phyloP scores from a whole-genome alignment of 176 grass and related monocot species.

The Ensete glaucum region DNA sequence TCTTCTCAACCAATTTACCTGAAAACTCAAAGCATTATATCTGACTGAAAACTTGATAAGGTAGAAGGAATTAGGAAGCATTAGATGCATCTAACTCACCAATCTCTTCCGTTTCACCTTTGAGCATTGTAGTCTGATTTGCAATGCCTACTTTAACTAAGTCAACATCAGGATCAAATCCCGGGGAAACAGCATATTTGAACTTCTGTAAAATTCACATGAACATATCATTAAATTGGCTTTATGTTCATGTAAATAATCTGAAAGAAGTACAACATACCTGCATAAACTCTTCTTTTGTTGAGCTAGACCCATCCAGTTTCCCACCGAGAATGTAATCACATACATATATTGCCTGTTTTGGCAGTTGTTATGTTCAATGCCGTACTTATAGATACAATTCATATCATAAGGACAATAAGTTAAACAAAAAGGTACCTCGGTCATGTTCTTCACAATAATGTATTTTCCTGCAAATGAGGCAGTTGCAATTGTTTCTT shows the following conservation, averaged over 20 bases:
- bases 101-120: constrained; percentile 98
- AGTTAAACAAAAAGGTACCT: constrained; percentile 34
- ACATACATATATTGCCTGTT: constrained; percentile 79
- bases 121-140: constrained; percentile 99
- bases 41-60: neutral
- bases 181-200: constrained; percentile 67
- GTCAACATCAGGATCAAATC: constrained; percentile 96
- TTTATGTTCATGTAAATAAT: constrained; percentile 12
- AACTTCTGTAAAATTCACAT: constrained; percentile 59
- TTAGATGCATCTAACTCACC: constrained; percentile 28
- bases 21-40: constrained; percentile 6
- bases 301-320: constrained; percentile 94
- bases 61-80: neutral
- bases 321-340: constrained; percentile 90
- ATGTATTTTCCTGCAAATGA: constrained; percentile 92
- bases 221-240: too few relatives aligned
- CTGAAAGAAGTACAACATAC: constrained; percentile 29
- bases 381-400: constrained; percentile 1
- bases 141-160: constrained; percentile 83
- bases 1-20: constrained; percentile 91
- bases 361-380: neutral
- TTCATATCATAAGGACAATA: neutral
- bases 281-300: constrained; percentile 75
- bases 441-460: constrained; percentile 79
- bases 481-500: constrained; percentile 93